Evolutionary conservation across 2,329 filamentous ascomycete genomes (phyloP), one percentile per base, ranked within the genome.

Genomic region (Knoxdaviesia capensis): DNA sequence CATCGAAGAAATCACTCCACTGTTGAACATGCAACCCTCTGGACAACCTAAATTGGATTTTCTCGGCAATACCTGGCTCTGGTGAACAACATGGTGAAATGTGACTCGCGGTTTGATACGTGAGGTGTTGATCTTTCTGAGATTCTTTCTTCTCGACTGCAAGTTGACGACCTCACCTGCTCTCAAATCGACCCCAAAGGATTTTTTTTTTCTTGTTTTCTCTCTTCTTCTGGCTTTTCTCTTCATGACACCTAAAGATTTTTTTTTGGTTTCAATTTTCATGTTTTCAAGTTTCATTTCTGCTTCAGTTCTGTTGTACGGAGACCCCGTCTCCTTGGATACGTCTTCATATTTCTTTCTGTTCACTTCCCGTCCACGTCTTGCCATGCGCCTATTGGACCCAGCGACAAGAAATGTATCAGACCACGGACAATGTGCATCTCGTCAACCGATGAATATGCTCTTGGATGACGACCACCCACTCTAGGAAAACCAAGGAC

Each of bases 261-360:
- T 34, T 41, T 28, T 41, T 34, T 34, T 31, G n/a, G 30, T 40
- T 8, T 20, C 20, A 20, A 20, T 43, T 43, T 39, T 39, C 44
- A 45, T 56, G 54, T 50, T 55, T 48, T 52, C 48, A 48, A 50
- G 53, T 50, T 33, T 44, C 41, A 51, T 53, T 48, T 42, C 41
- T 49, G 46, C 54, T 49, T 46, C 53, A 52, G 55, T 52, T 46
- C 56, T 55, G 53, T 50, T 51, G 45, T 50, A 51, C 50, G 34
- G 20, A 41, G 40, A 37, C 40, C 7, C 40, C 40, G 40, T 31
- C 40, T 41, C 20, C 20, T 20, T 31, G 31, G 40, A 37, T 36
- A 36, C 20, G 36, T 38, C 30, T 38, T 38, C 11, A 10, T 38
- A 29, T 38, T 38, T 42, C 35, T 32, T 35, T 33, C 31, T 38